phyloP scores from a whole-genome alignment of 225 moss, liverwort and hornwort genomes.

The Marchantia paleacea region DNA sequence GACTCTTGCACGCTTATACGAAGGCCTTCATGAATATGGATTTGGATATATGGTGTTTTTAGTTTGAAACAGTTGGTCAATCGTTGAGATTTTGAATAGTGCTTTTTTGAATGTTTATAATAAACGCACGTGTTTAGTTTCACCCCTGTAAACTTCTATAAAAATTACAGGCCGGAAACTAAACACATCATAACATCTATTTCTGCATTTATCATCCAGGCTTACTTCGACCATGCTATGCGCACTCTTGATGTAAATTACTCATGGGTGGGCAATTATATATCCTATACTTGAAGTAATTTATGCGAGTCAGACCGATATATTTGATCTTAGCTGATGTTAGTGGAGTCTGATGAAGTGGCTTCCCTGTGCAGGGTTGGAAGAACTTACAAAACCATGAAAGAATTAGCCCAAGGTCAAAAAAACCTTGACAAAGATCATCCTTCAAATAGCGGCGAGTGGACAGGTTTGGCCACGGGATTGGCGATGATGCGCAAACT shows the following conservation, averaged over 20 bases:
- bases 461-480: slow-evolving; percentile 80
- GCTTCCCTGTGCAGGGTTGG: slow-evolving; percentile 46
- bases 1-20: not conserved
- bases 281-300: not conserved
- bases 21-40: not conserved
- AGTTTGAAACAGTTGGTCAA: not conserved
- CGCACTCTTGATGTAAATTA: not conserved
- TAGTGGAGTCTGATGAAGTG: not conserved
- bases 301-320: not conserved
- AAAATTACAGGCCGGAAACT: not conserved
- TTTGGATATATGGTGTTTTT: not conserved
- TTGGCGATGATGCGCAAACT: slow-evolving; percentile 88
- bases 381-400: slow-evolving; percentile 65
- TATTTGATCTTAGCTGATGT: no score
- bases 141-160: no score
- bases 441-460: slow-evolving; percentile 69
- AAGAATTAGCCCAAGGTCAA: slow-evolving; percentile 52
- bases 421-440: slow-evolving; percentile 58
- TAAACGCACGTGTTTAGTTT: no score
- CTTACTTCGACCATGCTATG: not conserved
- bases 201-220: not conserved
- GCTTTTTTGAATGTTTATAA: not conserved
- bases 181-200: not conserved
- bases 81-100: not conserved
- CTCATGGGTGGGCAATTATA: not conserved